Evolutionary conservation across 495 filamentous ascomycete species (phyloP).

Genomic region (Aspergillus incahuasiensis): DNA sequence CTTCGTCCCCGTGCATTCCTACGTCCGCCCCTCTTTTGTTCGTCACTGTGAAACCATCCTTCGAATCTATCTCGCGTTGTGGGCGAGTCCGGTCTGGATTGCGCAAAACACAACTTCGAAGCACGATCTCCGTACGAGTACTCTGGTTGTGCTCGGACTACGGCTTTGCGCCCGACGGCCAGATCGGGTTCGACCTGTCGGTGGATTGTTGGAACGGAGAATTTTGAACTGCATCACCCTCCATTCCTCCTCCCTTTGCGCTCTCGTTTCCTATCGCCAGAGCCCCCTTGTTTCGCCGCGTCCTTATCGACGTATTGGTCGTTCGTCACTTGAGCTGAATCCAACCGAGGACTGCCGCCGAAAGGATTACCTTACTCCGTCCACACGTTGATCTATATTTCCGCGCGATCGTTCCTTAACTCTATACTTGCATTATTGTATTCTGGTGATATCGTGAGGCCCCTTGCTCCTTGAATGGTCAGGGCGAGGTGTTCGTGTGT

Average conservation of each 20-base stretch:
- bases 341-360: neutral
- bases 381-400: neutral
- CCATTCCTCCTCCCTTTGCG: constrained; percentile 15
- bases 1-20: constrained; percentile 18
- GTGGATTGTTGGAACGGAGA: constrained; percentile 20
- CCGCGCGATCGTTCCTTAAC: neutral
- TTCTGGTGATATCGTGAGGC: constrained; percentile 4
- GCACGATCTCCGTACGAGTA: constrained; percentile 1
- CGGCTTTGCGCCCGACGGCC: constrained; percentile 19
- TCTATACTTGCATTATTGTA: neutral
- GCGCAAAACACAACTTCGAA: neutral
- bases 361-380: constrained; percentile 1
- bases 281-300: constrained; percentile 11
- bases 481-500: constrained; percentile 33
- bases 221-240: constrained; percentile 11
- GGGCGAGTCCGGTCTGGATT: neutral
- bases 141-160: neutral
- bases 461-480: constrained; percentile 30
- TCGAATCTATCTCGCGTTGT: neutral
- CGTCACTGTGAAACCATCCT: neutral
- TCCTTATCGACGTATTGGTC: neutral
- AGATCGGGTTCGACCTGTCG: constrained; percentile 17
- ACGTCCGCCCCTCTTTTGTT: constrained; percentile 11
- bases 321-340: constrained; percentile 9
- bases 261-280: constrained; percentile 7